phyloP scores from a whole-genome alignment of 139 green algal genomes.

The Chlamydomonas schloesseri region DNA sequence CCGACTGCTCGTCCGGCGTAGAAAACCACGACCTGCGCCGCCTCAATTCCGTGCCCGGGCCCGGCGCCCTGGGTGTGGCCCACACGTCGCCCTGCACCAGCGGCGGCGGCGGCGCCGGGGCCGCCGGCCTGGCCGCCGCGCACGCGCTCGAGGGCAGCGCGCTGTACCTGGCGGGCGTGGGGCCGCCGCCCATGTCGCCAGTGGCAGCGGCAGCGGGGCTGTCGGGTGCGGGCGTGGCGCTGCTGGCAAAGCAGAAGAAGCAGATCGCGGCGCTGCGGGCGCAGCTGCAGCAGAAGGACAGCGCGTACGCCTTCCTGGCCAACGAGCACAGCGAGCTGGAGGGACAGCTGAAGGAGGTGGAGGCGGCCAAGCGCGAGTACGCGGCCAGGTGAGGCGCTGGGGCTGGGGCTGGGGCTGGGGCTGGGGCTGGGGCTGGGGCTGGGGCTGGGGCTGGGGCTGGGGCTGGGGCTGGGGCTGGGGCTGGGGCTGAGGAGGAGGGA shows the following conservation, averaged over 20 bases:
- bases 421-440: no score
- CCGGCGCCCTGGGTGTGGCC: no score
- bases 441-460: no score
- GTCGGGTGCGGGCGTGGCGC: conserved; percentile 26
- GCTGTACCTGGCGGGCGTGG: background rate
- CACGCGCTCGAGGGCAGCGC: background rate
- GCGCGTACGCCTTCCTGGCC: conserved; percentile 31
- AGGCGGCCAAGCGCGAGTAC: conserved; percentile 56
- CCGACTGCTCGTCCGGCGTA: no score
- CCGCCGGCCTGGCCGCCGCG: no score
- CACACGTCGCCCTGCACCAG: background rate
- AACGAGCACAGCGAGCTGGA: conserved; percentile 56
- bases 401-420: background rate
- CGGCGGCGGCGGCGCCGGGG: background rate
- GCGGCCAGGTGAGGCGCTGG: conserved; percentile 33
- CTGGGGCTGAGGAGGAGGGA: no score
- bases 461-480: no score
- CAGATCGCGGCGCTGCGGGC: background rate
- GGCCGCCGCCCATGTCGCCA: conserved; percentile 31
- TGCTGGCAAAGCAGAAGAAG: conserved; percentile 37
- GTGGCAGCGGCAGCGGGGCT: conserved; percentile 23
- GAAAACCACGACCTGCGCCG: no score
- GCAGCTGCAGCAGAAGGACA: conserved; percentile 43
- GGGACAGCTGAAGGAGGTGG: conserved; percentile 53
- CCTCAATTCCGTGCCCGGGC: no score